phyloP scores from a whole-genome alignment of 495 filamentous ascomycete species.

The Paragyromitra xinjiangensis region DNA sequence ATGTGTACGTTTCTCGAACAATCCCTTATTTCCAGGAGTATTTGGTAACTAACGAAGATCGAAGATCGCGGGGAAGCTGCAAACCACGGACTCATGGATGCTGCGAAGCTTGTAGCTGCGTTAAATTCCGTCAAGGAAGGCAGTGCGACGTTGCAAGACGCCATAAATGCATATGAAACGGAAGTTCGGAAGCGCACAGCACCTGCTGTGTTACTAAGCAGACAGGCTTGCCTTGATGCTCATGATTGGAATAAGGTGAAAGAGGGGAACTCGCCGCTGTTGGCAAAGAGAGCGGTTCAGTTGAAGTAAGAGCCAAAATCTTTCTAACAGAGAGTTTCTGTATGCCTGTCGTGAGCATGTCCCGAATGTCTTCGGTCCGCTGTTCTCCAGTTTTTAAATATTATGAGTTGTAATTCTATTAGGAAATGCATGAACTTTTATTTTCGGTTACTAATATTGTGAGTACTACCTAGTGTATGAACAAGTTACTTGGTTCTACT shows the following conservation, averaged over 20 bases:
- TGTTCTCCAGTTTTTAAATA: too few species aligned
- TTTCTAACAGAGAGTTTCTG: too few species aligned
- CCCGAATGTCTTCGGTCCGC: too few species aligned
- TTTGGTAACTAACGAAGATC: conserved; percentile 3
- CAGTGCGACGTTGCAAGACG: conserved; percentile 49
- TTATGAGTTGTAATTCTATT: too few species aligned
- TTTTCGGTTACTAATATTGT: too few species aligned
- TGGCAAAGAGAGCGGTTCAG: conserved; percentile 30
- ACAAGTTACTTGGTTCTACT: too few species aligned
- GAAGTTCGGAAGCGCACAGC: conserved; percentile 64
- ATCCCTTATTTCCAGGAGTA: not conserved
- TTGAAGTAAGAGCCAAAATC: not conserved
- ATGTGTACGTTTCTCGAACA: conserved; percentile 63
- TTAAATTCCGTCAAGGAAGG: conserved; percentile 44
- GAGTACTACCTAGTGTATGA: too few species aligned
- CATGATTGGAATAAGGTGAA: conserved; percentile 63
- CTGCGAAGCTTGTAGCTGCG: conserved; percentile 59
- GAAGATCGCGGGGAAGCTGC: conserved; percentile 67
- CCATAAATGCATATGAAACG: conserved; percentile 64
- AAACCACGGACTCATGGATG: conserved; percentile 69
- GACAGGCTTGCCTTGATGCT: conserved; percentile 71
- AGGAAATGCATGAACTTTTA: too few species aligned
- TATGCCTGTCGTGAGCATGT: too few species aligned
- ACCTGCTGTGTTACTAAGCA: conserved; percentile 65
- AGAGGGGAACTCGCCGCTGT: conserved; percentile 26